phyloP scores from a whole-genome alignment of 208 protist genomes.

The Borovskyia barvae region DNA sequence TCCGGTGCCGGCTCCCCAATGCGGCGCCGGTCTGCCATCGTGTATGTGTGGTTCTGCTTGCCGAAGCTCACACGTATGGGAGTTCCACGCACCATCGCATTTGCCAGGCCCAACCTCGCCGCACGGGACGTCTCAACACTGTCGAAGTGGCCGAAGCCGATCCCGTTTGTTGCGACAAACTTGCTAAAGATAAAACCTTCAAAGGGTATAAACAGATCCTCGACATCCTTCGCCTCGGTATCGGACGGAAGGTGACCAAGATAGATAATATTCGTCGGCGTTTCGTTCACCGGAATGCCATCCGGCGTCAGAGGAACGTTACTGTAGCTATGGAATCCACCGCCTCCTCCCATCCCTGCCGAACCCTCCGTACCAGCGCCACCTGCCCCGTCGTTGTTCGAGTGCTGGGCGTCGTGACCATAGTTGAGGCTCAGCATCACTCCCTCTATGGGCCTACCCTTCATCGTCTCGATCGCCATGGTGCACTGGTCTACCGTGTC shows the following conservation, averaged over 20 bases:
- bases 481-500: conserved; percentile 81
- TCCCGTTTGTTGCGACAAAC: conserved; percentile 56
- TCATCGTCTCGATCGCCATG: conserved; percentile 77
- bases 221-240: conserved; percentile 60
- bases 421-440: conserved; percentile 84
- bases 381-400: conserved; percentile 1
- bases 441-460: conserved; percentile 60
- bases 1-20: conserved; percentile 13
- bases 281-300: conserved; percentile 63
- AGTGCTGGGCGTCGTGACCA: conserved; percentile 51
- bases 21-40: conserved; percentile 60
- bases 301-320: conserved; percentile 23
- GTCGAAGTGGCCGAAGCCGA: conserved; percentile 88
- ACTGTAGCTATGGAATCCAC: background rate
- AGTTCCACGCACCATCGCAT: conserved; percentile 52
- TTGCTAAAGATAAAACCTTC: conserved; percentile 87
- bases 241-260: conserved; percentile 74
- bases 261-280: conserved; percentile 84
- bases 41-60: conserved; percentile 76
- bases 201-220: conserved; percentile 63
- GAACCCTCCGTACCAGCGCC: conserved; percentile 2
- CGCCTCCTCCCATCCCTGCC: conserved; percentile 8
- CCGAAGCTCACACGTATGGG: conserved; percentile 82
- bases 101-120: conserved; percentile 56
- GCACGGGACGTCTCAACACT: conserved; percentile 55